phyloP scores from a whole-genome alignment of 2,329 filamentous ascomycete genomes.

The Aspergillus alliaceus region DNA sequence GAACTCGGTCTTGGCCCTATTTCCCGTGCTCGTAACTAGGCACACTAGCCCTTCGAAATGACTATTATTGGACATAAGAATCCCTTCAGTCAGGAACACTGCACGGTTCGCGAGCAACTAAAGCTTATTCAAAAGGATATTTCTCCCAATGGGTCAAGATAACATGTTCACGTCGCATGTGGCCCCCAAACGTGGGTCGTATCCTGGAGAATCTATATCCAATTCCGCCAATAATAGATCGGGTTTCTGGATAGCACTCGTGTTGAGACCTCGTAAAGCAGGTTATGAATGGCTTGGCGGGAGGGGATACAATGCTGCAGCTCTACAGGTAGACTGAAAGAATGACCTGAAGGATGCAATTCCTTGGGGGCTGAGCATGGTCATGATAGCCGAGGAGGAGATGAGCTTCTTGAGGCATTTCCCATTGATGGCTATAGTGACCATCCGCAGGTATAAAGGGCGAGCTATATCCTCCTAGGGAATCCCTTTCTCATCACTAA shows the following conservation, averaged over 20 bases:
- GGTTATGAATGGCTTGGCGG: neutral
- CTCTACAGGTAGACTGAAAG: neutral
- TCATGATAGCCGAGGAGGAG: neutral
- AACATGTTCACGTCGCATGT: too few relatives aligned
- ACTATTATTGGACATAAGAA: neutral
- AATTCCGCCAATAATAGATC: neutral
- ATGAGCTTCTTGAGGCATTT: neutral
- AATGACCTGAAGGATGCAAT: neutral
- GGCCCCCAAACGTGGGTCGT: too few relatives aligned
- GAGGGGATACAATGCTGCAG: neutral
- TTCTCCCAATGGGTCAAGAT: too few relatives aligned
- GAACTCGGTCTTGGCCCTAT: neutral
- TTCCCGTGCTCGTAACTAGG: neutral
- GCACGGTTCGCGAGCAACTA: neutral
- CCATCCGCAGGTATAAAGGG: neutral
- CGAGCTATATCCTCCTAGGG: neutral
- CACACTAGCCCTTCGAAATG: neutral
- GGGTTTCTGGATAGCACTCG: neutral
- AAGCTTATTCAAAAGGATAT: neutral
- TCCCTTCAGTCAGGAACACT: neutral
- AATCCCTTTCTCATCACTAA: neutral
- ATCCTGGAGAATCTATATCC: neutral
- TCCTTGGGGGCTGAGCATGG: neutral
- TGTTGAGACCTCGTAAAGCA: neutral
- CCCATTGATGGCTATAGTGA: neutral